These are phyloP conservation scores for Tulasnella sp. DNA, from an alignment of 768 basidiomycete genomes.

Conservation along the genomic window DNA sequence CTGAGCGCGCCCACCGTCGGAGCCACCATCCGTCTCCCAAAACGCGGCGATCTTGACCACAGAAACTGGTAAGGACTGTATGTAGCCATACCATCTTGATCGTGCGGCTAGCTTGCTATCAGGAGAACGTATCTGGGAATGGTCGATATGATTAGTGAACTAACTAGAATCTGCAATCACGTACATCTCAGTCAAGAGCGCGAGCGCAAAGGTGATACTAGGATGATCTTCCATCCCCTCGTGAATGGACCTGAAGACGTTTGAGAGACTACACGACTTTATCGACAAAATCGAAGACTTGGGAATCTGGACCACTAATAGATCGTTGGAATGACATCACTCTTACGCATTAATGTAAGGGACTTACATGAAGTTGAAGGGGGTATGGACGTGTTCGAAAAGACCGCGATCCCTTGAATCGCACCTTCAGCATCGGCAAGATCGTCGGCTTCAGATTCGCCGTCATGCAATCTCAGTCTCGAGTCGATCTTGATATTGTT, in stretches of 20 bases:
- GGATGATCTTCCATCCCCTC: slow-evolving; percentile 1
- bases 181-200: slow-evolving; percentile 28
- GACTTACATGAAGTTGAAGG: slow-evolving; percentile 7
- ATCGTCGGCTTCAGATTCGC: neutral
- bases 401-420: neutral
- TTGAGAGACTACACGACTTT: slow-evolving; percentile 21
- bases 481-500: slow-evolving; percentile 16
- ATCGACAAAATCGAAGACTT: slow-evolving; percentile 23
- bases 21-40: slow-evolving; percentile 24
- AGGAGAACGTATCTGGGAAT: neutral
- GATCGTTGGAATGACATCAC: neutral
- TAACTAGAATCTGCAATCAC: neutral
- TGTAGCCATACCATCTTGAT: slow-evolving; percentile 29
- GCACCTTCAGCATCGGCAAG: neutral
- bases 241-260: neutral
- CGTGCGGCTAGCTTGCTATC: slow-evolving; percentile 15
- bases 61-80: slow-evolving; percentile 27
- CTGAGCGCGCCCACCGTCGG: slow-evolving; percentile 22
- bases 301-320: slow-evolving; percentile 23
- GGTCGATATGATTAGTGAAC: no score
- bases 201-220: slow-evolving; percentile 26
- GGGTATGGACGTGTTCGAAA: neutral
- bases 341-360: neutral
- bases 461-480: slow-evolving; percentile 6
- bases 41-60: slow-evolving; percentile 25